Percentiles rank a stretch among this genome's conserved stretches.
Conservation (phyloP, 352 stramenopile species). For the Globisporangium echinulatum region DNA sequence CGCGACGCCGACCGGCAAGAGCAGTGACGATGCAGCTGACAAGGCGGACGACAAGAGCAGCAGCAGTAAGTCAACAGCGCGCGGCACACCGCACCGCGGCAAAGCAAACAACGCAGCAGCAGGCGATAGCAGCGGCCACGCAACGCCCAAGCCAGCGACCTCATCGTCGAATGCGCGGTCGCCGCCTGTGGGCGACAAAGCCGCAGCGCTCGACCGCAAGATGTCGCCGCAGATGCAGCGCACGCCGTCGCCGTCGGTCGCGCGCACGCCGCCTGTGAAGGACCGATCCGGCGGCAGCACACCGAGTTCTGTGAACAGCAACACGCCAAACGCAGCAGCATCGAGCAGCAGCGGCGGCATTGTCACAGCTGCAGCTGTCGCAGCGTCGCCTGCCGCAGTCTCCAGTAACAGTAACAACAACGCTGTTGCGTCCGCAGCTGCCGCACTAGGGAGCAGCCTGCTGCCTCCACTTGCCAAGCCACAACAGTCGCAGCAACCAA, state of each 20-base stretch:
- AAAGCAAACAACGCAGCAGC: slow-evolving; percentile 26
- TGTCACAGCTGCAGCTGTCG: slow-evolving; percentile 8
- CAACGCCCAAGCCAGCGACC: slow-evolving; percentile 9
- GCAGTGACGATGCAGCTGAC: slow-evolving; percentile 27
- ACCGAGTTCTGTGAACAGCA: slow-evolving; percentile 9
- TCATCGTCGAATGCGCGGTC: slow-evolving; percentile 27
- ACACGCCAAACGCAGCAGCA: neutral
- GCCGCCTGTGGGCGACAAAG: slow-evolving; percentile 20
- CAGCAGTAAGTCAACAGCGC: slow-evolving; percentile 26
- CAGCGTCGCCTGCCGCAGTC: neutral
- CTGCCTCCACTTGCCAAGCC: slow-evolving; percentile 7
- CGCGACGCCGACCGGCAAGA: slow-evolving; percentile 38
- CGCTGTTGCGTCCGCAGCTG: neutral
- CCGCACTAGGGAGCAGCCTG: neutral
- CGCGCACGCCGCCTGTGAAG: slow-evolving; percentile 13
- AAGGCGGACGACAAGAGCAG: slow-evolving; percentile 44
- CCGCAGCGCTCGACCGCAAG: slow-evolving; percentile 7
- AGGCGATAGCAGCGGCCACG: neutral
- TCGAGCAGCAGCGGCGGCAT: slow-evolving; percentile 1
- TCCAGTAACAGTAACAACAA: slow-evolving; percentile 6
- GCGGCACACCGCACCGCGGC: slow-evolving; percentile 44
- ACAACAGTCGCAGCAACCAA: neutral
- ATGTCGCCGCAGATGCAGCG: slow-evolving; percentile 13
- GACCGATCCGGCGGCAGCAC: slow-evolving; percentile 14
- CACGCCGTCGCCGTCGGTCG: slow-evolving; percentile 9